Percentiles rank a stretch among this genome's conserved stretches.
phyloP scores from a whole-genome alignment of 768 basidiomycete genomes.

The Macrolepiota dolichaula region DNA sequence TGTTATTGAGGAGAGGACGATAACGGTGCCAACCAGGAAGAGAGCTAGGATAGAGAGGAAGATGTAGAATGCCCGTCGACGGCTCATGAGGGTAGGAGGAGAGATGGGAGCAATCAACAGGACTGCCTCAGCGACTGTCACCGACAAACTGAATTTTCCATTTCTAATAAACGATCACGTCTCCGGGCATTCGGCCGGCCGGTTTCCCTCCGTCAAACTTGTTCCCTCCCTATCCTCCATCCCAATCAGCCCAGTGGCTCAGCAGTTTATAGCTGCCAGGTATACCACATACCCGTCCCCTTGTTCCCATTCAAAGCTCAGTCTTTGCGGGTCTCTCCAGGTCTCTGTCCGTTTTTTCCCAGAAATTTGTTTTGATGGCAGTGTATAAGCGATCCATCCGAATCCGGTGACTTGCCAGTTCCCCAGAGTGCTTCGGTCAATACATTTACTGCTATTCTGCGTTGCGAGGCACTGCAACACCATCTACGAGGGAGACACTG shows the following conservation, averaged over 20 bases:
- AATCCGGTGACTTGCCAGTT: not conserved
- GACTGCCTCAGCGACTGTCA: slow-evolving; percentile 2
- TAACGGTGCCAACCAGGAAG: slow-evolving; percentile 81
- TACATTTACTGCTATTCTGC: not conserved
- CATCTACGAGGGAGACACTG: not conserved
- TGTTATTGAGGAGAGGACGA: slow-evolving; percentile 89
- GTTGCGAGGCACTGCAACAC: not conserved
- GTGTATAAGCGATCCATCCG: not conserved
- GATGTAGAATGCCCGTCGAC: slow-evolving; percentile 40
- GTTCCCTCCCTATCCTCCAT: not conserved
- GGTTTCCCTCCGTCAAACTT: not conserved
- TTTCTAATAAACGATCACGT: not conserved
- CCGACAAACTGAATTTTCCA: slow-evolving; percentile 11
- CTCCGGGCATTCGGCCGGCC: slow-evolving; percentile 8
- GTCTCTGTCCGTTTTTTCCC: not conserved
- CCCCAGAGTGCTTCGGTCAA: not conserved
- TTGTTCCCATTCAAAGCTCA: not conserved
- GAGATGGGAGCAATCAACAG: slow-evolving; percentile 8
- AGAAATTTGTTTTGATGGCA: not conserved
- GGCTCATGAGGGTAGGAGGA: slow-evolving; percentile 34
- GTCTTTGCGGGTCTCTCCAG: not conserved
- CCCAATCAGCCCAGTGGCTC: not conserved
- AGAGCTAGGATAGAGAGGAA: slow-evolving; percentile 58
- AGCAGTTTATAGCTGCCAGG: not conserved
- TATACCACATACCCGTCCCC: not conserved